Conservation (phyloP, 2,329 filamentous ascomycete species). For the Fusarium duplospermum region DNA sequence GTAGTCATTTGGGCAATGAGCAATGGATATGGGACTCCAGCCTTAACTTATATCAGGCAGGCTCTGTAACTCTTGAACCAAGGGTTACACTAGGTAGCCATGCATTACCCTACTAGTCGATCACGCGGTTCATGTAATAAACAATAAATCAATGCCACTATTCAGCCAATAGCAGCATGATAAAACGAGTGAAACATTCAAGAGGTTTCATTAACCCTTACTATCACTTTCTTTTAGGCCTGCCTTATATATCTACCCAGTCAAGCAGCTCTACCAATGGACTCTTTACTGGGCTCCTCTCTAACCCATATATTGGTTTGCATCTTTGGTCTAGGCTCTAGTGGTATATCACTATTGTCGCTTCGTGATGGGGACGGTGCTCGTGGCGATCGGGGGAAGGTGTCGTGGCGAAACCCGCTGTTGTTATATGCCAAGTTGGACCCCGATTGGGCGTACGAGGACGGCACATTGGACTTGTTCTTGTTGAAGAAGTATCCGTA, state of each 20-base stretch:
- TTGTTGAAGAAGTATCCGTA: slow-evolving; percentile 30
- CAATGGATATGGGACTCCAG: too few species aligned
- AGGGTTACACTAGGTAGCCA: not conserved
- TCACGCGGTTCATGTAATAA: not conserved
- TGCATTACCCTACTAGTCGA: not conserved
- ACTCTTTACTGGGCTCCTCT: slow-evolving; percentile 2
- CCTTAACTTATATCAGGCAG: not conserved
- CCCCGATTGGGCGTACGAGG: slow-evolving; percentile 21
- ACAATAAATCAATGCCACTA: not conserved
- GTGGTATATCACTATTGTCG: slow-evolving; percentile 36
- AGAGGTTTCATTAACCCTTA: not conserved
- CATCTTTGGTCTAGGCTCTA: slow-evolving; percentile 22
- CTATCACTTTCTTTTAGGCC: not conserved
- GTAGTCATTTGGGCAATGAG: not conserved
- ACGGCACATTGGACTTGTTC: not conserved
- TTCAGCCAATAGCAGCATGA: not conserved
- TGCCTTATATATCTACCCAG: not conserved
- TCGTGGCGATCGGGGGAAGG: slow-evolving; percentile 10
- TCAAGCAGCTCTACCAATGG: not conserved
- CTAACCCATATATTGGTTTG: slow-evolving; percentile 15
- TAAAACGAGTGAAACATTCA: not conserved
- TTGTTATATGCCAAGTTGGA: slow-evolving; percentile 22
- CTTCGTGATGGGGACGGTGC: slow-evolving; percentile 5
- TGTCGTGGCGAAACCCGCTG: slow-evolving; percentile 16
- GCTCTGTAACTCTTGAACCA: not conserved